phyloP scores from a whole-genome alignment of 2,329 filamentous ascomycete genomes.

The Aureobasidium pullulans region DNA sequence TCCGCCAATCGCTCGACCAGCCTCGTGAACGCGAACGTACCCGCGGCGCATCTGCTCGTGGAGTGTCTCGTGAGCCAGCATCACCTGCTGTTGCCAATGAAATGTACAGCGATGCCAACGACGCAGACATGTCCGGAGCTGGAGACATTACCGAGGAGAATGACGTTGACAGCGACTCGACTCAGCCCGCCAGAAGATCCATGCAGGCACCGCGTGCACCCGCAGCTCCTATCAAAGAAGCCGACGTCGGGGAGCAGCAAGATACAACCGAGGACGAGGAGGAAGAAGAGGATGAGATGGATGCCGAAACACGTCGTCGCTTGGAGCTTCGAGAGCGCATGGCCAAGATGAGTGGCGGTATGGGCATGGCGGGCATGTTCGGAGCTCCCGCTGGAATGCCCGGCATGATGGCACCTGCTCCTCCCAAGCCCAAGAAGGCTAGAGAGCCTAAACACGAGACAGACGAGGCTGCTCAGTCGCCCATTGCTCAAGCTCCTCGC shows the following conservation, averaged over 20 bases:
- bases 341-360: constrained; percentile 97
- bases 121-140: constrained; percentile 58
- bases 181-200: constrained; percentile 20
- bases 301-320: constrained; percentile 76
- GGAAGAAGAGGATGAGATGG: constrained; percentile 77
- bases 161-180: constrained; percentile 62
- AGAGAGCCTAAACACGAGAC: constrained; percentile 27
- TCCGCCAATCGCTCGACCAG: constrained; percentile 6
- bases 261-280: constrained; percentile 50
- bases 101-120: constrained; percentile 54
- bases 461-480: constrained; percentile 26
- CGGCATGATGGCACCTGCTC: constrained; percentile 40
- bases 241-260: constrained; percentile 44
- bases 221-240: constrained; percentile 34
- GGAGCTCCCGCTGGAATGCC: constrained; percentile 63
- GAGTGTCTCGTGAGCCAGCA: not conserved
- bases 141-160: constrained; percentile 56
- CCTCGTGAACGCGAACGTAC: not conserved
- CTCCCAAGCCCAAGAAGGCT: constrained; percentile 36
- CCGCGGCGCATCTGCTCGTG: constrained; percentile 1
- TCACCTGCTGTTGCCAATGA: constrained; percentile 31
- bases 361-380: constrained; percentile 95
- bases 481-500: constrained; percentile 24
- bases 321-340: constrained; percentile 89
- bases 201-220: constrained; percentile 29